A percentile compares a stretch with the other conserved stretches of the same genome.
These are phyloP conservation scores for Dictyostelium firmibasis DNA, from an alignment of 78 protist genomes.

Conservation along the genomic window DNA sequence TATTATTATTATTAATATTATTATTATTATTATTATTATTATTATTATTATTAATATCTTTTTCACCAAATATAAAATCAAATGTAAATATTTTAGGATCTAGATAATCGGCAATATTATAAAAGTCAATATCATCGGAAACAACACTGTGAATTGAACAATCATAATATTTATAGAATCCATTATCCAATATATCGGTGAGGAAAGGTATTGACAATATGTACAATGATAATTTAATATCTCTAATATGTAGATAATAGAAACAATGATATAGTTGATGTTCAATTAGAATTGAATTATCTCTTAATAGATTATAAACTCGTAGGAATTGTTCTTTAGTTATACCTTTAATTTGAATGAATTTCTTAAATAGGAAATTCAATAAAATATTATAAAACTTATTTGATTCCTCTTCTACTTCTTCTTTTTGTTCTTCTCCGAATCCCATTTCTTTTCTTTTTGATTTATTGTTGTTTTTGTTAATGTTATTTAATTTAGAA, in stretches of 20 bases:
- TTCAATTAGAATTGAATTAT: not conserved
- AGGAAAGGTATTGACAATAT: not conserved
- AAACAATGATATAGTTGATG: not conserved
- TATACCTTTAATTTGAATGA: not conserved
- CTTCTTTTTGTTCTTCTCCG: not conserved
- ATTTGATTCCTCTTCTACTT: not conserved
- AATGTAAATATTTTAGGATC: not conserved
- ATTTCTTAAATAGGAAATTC: not conserved
- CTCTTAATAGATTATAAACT: not conserved
- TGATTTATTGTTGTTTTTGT: not conserved
- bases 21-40: not conserved
- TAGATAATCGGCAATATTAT: not conserved
- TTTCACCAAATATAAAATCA: not conserved
- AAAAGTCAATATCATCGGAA: not conserved
- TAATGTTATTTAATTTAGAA: not conserved
- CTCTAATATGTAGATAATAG: not conserved
- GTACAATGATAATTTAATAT: not conserved
- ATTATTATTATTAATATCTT: not conserved
- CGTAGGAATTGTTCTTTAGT: not conserved
- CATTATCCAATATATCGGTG: not conserved
- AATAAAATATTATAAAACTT: not conserved
- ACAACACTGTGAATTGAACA: not conserved
- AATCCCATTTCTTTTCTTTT: not conserved
- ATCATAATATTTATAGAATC: not conserved
- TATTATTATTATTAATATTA: too few species aligned